Base-by-base conservation (phyloP, 73 alveolate species). In the Symbiodinium natans region DNA sequence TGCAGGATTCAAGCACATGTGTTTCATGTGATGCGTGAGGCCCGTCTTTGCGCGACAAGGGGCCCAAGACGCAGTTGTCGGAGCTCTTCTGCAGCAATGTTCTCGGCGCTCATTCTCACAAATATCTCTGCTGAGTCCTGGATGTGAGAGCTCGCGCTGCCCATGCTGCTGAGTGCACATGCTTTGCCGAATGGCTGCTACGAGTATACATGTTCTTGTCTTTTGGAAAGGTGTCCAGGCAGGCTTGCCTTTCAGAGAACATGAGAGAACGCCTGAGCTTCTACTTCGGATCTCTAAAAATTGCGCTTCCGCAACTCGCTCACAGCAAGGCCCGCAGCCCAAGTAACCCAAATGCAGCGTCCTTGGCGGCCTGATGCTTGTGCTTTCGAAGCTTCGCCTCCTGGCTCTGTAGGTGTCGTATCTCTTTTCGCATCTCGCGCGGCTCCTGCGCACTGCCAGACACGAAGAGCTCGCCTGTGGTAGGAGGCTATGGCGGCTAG, bases 111-210 rank as follows among this genome's bases (percentile, higher is more conserved):
- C 77, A 73, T 27, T n/a, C 97, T 71, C 52, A 90, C 89, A 56
- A 90, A 90, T 68, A 90, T 85, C 34, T 90, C 97, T 10, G 97
- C 97, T 0, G 97, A 90, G 39, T 90, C 97, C 97, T 90, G 87
- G 74, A 23, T 10, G 71, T 8, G n/a, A 52, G 71, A n/a, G n/a
- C n/a, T n/a, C n/a, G n/a, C n/a, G n/a, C n/a, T n/a, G n/a, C n/a
- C n/a, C n/a, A n/a, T n/a, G n/a, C n/a, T n/a, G n/a, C n/a, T n/a
- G n/a, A n/a, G n/a, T n/a, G n/a, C n/a, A n/a, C n/a, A n/a, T n/a
- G n/a, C n/a, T n/a, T n/a, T n/a, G n/a, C n/a, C n/a, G n/a, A n/a
- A n/a, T n/a, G n/a, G n/a, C n/a, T n/a, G n/a, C n/a, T n/a, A n/a
- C n/a, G n/a, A n/a, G n/a, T n/a, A n/a, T n/a, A n/a, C n/a, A n/a